Evolutionary conservation across 768 basidiomycete genomes (phyloP).

Genomic region (Mycena latifolia): DNA sequence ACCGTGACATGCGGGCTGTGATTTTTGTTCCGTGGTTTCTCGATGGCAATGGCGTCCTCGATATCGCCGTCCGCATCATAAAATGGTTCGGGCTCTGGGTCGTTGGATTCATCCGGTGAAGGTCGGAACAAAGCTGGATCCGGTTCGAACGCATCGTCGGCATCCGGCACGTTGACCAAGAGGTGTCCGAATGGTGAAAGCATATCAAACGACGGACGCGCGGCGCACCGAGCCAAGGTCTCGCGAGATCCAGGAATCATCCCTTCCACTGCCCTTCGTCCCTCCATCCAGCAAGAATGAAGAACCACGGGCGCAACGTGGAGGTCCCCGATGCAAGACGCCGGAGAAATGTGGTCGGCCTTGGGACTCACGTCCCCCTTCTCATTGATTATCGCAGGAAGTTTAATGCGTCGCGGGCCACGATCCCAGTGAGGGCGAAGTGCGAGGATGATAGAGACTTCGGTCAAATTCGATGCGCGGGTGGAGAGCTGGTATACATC

Average conservation of each 20-base stretch:
- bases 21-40: not conserved
- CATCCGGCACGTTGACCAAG: too few relatives aligned
- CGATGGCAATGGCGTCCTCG: conserved; percentile 4
- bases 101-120: not conserved
- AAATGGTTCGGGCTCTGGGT: not conserved
- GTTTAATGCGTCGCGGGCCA: conserved; percentile 47
- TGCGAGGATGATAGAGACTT: conserved; percentile 51
- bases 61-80: not conserved
- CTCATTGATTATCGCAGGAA: conserved; percentile 41
- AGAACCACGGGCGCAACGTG: conserved; percentile 26
- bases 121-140: not conserved
- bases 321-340: conserved; percentile 49
- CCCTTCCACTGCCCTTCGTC: too few relatives aligned
- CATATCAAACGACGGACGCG: too few relatives aligned
- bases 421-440: conserved; percentile 54
- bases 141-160: too few relatives aligned
- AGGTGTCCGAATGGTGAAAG: too few relatives aligned
- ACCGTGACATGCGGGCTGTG: not conserved
- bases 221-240: too few relatives aligned
- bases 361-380: conserved; percentile 37
- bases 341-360: conserved; percentile 51
- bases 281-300: too few relatives aligned
- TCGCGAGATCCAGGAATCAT: too few relatives aligned
- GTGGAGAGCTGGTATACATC: conserved; percentile 41
- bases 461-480: conserved; percentile 45